Percentiles rank a stretch among this genome's conserved stretches.
Evolutionary conservation across 2,329 filamentous ascomycete genomes (phyloP).

Genomic region (Diplodia sapinea): DNA sequence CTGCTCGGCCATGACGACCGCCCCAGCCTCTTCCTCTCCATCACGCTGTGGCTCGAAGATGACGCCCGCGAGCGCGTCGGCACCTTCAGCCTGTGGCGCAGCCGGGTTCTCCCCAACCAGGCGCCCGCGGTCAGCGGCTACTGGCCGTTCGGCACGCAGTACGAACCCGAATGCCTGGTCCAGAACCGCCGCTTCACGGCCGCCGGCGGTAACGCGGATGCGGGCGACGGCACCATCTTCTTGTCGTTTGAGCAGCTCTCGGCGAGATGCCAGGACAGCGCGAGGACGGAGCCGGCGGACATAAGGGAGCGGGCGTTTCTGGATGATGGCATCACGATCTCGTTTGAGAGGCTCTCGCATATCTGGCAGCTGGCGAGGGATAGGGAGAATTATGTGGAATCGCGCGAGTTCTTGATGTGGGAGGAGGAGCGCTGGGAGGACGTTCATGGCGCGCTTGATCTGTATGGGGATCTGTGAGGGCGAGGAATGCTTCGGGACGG

Average conservation of each 20-base stretch:
- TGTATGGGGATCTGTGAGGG: no score
- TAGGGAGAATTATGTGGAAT: neutral
- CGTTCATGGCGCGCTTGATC: neutral
- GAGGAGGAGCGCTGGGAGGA: neutral
- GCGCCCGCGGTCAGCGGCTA: neutral
- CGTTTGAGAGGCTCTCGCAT: neutral
- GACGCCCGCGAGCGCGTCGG: neutral
- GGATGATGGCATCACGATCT: neutral
- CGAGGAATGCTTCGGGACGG: neutral
- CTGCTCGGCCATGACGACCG: neutral
- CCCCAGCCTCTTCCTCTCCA: neutral
- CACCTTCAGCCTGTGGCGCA: neutral
- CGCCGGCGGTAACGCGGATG: neutral
- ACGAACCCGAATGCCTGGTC: accelerated
- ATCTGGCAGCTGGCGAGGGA: neutral
- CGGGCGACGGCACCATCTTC: neutral
- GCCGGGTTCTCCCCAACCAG: neutral
- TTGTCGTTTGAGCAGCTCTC: neutral
- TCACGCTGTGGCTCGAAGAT: neutral
- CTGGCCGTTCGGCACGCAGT: neutral
- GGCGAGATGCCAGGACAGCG: neutral
- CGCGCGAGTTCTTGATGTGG: neutral
- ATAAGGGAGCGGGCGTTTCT: neutral
- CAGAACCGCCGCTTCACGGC: neutral
- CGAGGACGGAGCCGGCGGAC: neutral